Conservation (phyloP, 1,139 yeast genomes). For the Sugiyamaella grinbergsii region DNA sequence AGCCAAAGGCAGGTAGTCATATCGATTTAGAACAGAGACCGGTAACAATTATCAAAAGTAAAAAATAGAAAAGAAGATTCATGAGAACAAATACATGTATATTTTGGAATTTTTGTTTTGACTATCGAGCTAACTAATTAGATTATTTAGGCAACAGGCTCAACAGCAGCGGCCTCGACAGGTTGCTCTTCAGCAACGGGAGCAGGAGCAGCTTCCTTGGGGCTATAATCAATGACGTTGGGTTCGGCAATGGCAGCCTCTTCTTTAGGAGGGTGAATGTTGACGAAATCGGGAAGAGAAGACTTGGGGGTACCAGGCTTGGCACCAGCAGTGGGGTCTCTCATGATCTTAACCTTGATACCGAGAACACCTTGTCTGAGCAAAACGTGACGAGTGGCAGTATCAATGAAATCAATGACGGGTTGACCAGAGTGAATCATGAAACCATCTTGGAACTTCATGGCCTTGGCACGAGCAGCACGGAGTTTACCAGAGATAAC, state of each 20-base stretch:
- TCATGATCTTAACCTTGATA: constrained; percentile 99
- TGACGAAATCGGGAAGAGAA: constrained; percentile 92
- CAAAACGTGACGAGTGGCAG: constrained; percentile 99
- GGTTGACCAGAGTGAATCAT: constrained; percentile 99
- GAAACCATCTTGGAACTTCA: constrained; percentile 99
- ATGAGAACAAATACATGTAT: constrained; percentile 6
- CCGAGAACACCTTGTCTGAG: constrained; percentile 99
- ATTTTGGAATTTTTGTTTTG: constrained; percentile 8
- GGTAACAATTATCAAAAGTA: too few species aligned
- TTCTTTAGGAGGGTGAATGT: constrained; percentile 96
- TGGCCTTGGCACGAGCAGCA: constrained; percentile 99
- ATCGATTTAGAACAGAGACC: background rate
- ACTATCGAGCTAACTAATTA: too few species aligned
- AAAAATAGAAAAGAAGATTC: background rate
- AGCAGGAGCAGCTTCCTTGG: constrained; percentile 30
- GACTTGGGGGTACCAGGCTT: constrained; percentile 82
- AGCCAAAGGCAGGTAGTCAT: too few species aligned
- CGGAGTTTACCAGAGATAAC: constrained; percentile 99
- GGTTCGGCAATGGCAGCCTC: constrained; percentile 89
- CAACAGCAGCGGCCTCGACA: constrained; percentile 32
- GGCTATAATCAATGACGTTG: constrained; percentile 53
- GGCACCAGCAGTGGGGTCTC: constrained; percentile 88
- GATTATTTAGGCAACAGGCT: constrained; percentile 27
- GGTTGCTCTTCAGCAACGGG: constrained; percentile 28
- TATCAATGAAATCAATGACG: constrained; percentile 96